Evolutionary conservation across 1,284 basidiomycete genomes (phyloP).

Genomic region (Marasmius tenuissimus): DNA sequence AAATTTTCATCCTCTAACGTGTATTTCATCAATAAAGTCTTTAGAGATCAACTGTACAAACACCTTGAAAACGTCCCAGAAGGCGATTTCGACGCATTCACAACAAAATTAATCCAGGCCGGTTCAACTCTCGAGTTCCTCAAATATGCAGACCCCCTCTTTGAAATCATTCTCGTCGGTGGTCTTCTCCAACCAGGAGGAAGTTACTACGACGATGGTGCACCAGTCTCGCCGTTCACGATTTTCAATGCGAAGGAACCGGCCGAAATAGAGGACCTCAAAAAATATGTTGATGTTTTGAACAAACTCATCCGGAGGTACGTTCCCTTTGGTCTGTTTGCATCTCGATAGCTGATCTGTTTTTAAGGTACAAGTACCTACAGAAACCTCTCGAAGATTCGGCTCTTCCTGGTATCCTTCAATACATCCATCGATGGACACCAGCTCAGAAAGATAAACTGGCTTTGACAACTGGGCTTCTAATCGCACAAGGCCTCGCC

Average conservation of each 20-base stretch:
- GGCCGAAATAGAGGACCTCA: constrained; percentile 79
- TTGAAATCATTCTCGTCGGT: constrained; percentile 92
- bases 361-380: constrained; percentile 90
- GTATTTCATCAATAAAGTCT: constrained; percentile 54
- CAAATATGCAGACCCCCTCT: constrained; percentile 95
- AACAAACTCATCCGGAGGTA: constrained; percentile 95
- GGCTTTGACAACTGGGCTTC: constrained; percentile 76
- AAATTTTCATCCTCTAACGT: constrained; percentile 8
- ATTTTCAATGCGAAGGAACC: constrained; percentile 81
- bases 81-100: constrained; percentile 81
- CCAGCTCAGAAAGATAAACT: constrained; percentile 79
- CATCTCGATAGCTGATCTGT: constrained; percentile 13
- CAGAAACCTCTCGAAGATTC: constrained; percentile 92
- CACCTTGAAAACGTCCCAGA: constrained; percentile 86
- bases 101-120: constrained; percentile 87
- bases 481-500: constrained; percentile 82
- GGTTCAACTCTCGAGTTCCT: constrained; percentile 90
- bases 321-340: constrained; percentile 13
- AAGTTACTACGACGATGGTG: constrained; percentile 85
- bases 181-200: constrained; percentile 96
- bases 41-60: constrained; percentile 94
- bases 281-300: constrained; percentile 90
- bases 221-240: constrained; percentile 80
- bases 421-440: constrained; percentile 88
- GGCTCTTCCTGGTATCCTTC: constrained; percentile 81